These are phyloP conservation scores for Capsella rubella DNA, from an alignment of 441 rosid genomes.

Conservation along the genomic window DNA sequence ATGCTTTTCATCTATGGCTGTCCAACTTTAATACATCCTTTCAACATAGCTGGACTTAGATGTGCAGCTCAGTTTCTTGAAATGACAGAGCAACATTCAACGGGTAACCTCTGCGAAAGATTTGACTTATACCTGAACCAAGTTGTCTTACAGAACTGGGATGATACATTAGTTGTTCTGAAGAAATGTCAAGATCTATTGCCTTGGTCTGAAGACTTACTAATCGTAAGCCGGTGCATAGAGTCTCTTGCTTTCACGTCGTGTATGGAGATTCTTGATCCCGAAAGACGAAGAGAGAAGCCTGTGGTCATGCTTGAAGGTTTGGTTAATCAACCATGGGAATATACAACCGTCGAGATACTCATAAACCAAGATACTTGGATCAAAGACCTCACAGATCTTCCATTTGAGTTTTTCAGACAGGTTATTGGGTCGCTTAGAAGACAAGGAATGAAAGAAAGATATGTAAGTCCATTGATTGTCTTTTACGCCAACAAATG, in stretches of 20 bases:
- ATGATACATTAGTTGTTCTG: slow-evolving; percentile 76
- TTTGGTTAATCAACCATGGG: slow-evolving; percentile 62
- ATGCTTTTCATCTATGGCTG: slow-evolving; percentile 70
- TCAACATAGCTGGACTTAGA: slow-evolving; percentile 67
- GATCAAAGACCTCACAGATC: slow-evolving; percentile 77
- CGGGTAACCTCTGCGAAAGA: slow-evolving; percentile 70
- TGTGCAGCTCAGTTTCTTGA: slow-evolving; percentile 82
- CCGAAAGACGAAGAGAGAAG: slow-evolving; percentile 63
- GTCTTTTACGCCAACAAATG: slow-evolving; percentile 70
- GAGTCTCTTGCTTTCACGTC: slow-evolving; percentile 89
- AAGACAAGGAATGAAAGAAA: slow-evolving; percentile 90
- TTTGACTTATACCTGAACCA: slow-evolving; percentile 81
- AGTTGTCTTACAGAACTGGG: slow-evolving; percentile 82
- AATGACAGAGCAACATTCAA: slow-evolving; percentile 67
- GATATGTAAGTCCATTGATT: slow-evolving; percentile 66
- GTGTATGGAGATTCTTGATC: slow-evolving; percentile 92
- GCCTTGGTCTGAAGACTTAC: slow-evolving; percentile 73
- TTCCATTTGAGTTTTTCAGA: slow-evolving; percentile 73
- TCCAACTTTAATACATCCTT: slow-evolving; percentile 66
- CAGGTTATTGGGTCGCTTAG: slow-evolving; percentile 74
- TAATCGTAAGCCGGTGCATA: slow-evolving; percentile 78
- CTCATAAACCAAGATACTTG: slow-evolving; percentile 60
- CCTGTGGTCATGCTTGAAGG: slow-evolving; percentile 64
- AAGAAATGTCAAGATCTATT: slow-evolving; percentile 59
- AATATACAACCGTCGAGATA: slow-evolving; percentile 53